Conservation (phyloP, 768 basidiomycete species). For the Boletus pseudopeckii region DNA sequence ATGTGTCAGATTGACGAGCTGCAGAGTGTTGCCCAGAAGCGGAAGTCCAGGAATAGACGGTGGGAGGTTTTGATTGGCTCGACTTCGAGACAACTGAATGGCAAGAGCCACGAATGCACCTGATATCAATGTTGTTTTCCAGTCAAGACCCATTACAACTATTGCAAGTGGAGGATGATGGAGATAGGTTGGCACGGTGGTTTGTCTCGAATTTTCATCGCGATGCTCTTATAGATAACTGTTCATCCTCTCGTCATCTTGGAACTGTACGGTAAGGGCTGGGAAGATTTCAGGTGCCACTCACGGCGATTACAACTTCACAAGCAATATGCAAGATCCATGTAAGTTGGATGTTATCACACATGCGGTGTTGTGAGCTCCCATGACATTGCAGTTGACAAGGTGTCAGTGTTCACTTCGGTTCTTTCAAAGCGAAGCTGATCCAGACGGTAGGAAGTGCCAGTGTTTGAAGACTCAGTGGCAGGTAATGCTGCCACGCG, state of each 20-base stretch:
- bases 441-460: too few species aligned
- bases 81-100: not conserved
- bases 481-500: not conserved
- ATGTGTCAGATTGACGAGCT: slow-evolving; percentile 2
- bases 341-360: not conserved
- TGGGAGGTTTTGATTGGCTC: not conserved
- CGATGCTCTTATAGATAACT: not conserved
- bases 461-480: not conserved
- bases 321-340: not conserved
- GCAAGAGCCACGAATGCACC: not conserved
- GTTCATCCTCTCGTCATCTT: not conserved
- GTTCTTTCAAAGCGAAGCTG: too few species aligned
- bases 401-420: too few species aligned
- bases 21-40: slow-evolving; percentile 1
- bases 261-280: not conserved
- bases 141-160: not conserved
- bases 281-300: not conserved
- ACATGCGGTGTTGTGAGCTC: too few species aligned
- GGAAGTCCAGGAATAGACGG: slow-evolving; percentile 7
- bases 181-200: not conserved
- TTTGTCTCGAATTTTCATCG: not conserved
- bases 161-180: not conserved
- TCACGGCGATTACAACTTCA: not conserved
- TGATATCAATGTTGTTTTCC: not conserved
- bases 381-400: too few species aligned